Base-by-base conservation (phyloP, 139 green algal genomes). In the Coelastrella sp. region DNA sequence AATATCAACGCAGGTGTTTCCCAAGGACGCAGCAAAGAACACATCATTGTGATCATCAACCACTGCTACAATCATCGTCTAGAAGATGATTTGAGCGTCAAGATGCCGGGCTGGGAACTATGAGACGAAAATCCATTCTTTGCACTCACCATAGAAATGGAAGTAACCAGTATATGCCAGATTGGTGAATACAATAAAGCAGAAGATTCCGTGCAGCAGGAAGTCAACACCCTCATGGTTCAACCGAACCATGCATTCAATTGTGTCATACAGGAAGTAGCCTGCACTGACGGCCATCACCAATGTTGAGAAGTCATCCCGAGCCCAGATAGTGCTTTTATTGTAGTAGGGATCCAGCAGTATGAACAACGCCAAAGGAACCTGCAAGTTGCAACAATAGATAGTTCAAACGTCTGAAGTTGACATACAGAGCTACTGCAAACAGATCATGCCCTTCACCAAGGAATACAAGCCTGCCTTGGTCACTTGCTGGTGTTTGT, bases 201-300 rank as follows among this genome's bases (percentile, higher is more conserved):
- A 90, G 32, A 88, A 62, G 8, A 79, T 21, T 30, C 77, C 89
- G 32, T 92, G 89, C 45, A 92, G 43, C 50, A 91, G 79, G 64
- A 89, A 89, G 43, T 88, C 87, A 11, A 77, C 43, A 27, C 85
- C 85, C 45, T 85, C 45, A 23, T 79, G 48, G 50, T 89, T 35
- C 7, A 81, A 66, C 32, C 80, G 41, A 6, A 83, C 25, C 2
- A 89, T 79, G 84, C 82, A 88, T 50, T 86, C 66, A 11, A 83
- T 35, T 13, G 57, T 76, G n/a, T 84, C 78, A 17, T 84, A 84
- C 37, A 75, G 7, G 38, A 84, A 84, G 40, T 84, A 84, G 38
- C 88, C 88, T 4, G 87, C 87, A 27, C 30, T 67, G 32, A 88
- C 80, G 30, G 62, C 71, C 57, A 85, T 81, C 8, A 89, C 77